Percentiles rank a stretch among this genome's conserved stretches.
Conservation (phyloP, 1,139 yeast species). For the Pichia sp. region DNA sequence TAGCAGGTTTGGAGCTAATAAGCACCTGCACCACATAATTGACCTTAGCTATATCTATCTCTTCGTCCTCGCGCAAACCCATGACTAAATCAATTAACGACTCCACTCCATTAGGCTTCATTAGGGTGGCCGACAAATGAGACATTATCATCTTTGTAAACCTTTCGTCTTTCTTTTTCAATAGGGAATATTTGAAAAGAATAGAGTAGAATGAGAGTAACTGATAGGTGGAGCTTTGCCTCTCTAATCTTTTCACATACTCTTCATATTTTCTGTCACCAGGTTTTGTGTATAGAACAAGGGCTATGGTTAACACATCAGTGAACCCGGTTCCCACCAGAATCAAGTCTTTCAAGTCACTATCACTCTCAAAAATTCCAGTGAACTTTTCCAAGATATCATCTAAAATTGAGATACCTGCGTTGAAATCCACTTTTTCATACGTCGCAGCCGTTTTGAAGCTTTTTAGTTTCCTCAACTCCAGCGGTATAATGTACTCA, state of each 20-base stretch:
- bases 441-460: conserved; percentile 28
- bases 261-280: conserved; percentile 1
- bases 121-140: conserved; percentile 47
- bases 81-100: conserved; percentile 69
- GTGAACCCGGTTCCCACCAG: conserved; percentile 66
- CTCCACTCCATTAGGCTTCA: conserved; percentile 49
- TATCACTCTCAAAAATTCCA: conserved; percentile 32
- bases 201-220: conserved; percentile 50
- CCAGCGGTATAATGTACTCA: conserved; percentile 60
- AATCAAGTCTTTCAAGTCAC: conserved; percentile 51
- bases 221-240: conserved; percentile 52
- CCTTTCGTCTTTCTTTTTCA: conserved; percentile 27
- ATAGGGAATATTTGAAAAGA: conserved; percentile 31
- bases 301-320: conserved; percentile 50
- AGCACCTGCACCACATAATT: conserved; percentile 59
- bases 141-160: conserved; percentile 39
- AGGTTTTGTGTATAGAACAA: background rate
- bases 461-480: conserved; percentile 46
- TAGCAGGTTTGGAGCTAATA: conserved; percentile 50
- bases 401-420: conserved; percentile 12
- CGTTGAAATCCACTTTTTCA: conserved; percentile 16
- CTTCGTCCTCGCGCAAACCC: conserved; percentile 70
- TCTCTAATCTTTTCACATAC: conserved; percentile 32
- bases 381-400: conserved; percentile 33
- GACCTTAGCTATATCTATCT: conserved; percentile 56